These are phyloP conservation scores for Pseudognaphalium luteoalbum DNA, from an alignment of 129 eudicot genomes.

Conservation along the genomic window DNA sequence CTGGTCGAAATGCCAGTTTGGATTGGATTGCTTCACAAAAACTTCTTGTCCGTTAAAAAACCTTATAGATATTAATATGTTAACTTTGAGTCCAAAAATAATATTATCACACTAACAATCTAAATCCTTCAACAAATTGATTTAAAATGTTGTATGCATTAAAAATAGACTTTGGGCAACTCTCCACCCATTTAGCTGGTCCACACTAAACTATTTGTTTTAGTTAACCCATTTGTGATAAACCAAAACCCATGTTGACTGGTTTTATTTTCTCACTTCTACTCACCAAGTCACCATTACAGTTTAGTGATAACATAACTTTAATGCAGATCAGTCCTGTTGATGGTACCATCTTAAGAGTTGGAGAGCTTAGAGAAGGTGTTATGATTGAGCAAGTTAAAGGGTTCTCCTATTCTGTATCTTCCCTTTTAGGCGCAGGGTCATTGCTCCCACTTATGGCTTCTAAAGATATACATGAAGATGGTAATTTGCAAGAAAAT, in stretches of 20 bases:
- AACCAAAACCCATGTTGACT: not conserved
- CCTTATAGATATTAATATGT: conserved; percentile 4
- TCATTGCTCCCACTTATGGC: conserved; percentile 57
- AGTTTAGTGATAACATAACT: not conserved
- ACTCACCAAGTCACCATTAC: not conserved
- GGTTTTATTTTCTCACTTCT: not conserved
- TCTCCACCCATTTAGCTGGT: conserved; percentile 1
- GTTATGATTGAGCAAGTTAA: conserved; percentile 96
- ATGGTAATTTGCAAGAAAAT: conserved; percentile 38
- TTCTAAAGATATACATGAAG: conserved; percentile 40
- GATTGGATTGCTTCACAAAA: not conserved
- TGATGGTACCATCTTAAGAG: conserved; percentile 80
- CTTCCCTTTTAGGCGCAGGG: conserved; percentile 76
- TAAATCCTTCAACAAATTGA: not conserved
- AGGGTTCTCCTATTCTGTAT: conserved; percentile 85
- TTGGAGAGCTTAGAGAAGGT: conserved; percentile 88
- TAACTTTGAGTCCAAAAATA: not conserved
- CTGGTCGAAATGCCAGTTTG: too few relatives aligned
- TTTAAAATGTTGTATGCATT: conserved; percentile 10
- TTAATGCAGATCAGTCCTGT: conserved; percentile 80
- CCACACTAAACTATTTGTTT: not conserved
- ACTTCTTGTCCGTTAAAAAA: not conserved
- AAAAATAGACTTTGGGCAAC: not conserved
- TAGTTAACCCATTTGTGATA: not conserved
- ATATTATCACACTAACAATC: not conserved